Conservation (phyloP, 2,329 filamentous ascomycete species). For the Beauveria rudraprayagi region DNA sequence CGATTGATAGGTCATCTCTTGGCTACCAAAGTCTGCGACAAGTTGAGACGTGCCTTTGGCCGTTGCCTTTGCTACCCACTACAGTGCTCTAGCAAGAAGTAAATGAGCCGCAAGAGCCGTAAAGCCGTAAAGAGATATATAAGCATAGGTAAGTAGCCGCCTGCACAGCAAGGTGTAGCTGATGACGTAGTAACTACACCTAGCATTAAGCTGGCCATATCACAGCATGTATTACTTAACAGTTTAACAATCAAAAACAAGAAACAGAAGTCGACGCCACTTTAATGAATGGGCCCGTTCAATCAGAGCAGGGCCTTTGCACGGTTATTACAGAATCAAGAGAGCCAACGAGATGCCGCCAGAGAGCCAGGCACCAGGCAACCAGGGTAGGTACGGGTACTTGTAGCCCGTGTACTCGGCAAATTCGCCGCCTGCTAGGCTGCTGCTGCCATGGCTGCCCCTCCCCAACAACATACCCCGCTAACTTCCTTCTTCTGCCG, state of each 20-base stretch:
- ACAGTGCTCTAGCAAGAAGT: background rate
- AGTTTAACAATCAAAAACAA: background rate
- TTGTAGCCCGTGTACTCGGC: background rate
- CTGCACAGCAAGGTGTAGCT: background rate
- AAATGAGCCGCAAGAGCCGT: too few relatives aligned
- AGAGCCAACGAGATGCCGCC: background rate
- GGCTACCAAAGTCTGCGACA: background rate
- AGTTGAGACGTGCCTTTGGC: background rate
- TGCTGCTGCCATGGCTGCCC: background rate
- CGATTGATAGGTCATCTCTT: background rate
- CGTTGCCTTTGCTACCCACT: background rate
- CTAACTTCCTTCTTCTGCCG: background rate
- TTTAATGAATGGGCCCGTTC: background rate
- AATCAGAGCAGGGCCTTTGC: background rate
- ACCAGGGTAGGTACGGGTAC: background rate
- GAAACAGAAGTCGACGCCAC: background rate
- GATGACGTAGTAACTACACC: background rate
- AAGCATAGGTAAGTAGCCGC: too few relatives aligned
- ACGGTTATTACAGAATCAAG: background rate
- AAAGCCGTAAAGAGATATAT: background rate
- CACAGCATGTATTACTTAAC: background rate
- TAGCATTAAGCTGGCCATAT: too few relatives aligned
- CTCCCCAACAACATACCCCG: slow-evolving; percentile 5
- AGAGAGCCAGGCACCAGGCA: background rate
- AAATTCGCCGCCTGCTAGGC: background rate